These are phyloP conservation scores for Fusarium mexicanum DNA, from an alignment of 2,329 filamentous ascomycete species.

Conservation along the genomic window DNA sequence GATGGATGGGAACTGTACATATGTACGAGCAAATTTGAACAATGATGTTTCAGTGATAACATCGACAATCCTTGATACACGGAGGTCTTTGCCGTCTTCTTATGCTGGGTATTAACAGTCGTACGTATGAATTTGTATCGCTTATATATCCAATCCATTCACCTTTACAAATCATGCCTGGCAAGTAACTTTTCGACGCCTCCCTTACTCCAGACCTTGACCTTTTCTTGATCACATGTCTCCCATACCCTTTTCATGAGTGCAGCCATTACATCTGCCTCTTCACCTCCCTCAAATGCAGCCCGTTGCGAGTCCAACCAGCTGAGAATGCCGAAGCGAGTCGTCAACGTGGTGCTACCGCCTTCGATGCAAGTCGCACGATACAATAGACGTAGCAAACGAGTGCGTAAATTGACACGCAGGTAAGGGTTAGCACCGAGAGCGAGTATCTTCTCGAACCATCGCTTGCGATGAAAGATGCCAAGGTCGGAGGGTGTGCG, in stretches of 20 bases:
- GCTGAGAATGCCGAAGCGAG: constrained; percentile 76
- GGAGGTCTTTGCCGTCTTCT: constrained; percentile 1
- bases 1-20: constrained; percentile 36
- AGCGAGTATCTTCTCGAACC: constrained; percentile 80
- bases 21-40: constrained; percentile 42
- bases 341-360: constrained; percentile 83
- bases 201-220: constrained; percentile 72
- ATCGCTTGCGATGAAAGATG: constrained; percentile 67
- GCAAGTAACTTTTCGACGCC: constrained; percentile 49
- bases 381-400: constrained; percentile 70
- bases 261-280: constrained; percentile 60
- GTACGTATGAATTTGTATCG: constrained; percentile 5
- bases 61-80: background rate
- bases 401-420: constrained; percentile 66
- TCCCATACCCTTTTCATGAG: constrained; percentile 69
- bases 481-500: constrained; percentile 67
- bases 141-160: constrained; percentile 1
- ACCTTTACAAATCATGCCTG: constrained; percentile 5
- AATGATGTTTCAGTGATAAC: constrained; percentile 13
- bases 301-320: constrained; percentile 76
- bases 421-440: constrained; percentile 75
- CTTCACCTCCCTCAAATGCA: constrained; percentile 52
- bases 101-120: constrained; percentile 34
- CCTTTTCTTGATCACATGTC: constrained; percentile 72
- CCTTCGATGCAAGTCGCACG: constrained; percentile 73